phyloP scores from a whole-genome alignment of 2,329 filamentous ascomycete species.

The Diaporthe australafricana region DNA sequence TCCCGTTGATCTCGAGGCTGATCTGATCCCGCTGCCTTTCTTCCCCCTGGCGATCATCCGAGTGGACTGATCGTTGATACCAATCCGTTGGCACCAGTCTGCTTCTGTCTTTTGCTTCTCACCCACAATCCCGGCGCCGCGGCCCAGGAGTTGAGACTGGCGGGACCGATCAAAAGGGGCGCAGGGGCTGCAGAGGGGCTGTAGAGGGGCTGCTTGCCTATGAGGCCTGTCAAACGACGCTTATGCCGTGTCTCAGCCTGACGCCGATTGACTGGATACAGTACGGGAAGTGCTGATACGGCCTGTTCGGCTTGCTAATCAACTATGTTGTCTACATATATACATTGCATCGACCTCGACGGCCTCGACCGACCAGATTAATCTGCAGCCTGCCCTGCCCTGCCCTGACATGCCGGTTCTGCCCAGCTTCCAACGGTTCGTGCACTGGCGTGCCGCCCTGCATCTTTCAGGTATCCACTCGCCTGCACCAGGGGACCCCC shows the following conservation, averaged over 20 bases:
- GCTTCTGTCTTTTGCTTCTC: not conserved
- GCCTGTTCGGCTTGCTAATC: not conserved
- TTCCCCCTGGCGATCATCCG: slow-evolving; percentile 28
- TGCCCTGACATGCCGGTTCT: too few relatives aligned
- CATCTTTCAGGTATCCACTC: slow-evolving; percentile 2
- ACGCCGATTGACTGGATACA: not conserved
- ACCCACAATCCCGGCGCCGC: not conserved
- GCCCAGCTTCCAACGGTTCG: not conserved
- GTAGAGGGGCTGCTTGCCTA: too few relatives aligned
- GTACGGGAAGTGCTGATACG: not conserved
- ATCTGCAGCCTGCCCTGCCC: not conserved
- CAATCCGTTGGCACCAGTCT: not conserved
- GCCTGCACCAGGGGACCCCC: not conserved
- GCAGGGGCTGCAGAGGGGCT: not conserved
- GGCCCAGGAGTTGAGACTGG: slow-evolving; percentile 13
- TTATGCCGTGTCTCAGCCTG: not conserved
- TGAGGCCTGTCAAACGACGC: not conserved
- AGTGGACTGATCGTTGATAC: not conserved
- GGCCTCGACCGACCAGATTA: not conserved
- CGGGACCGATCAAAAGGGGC: not conserved
- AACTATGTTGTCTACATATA: not conserved
- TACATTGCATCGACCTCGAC: not conserved
- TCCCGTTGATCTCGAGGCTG: not conserved
- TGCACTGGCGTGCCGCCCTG: slow-evolving; percentile 7
- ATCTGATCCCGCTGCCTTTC: not conserved